Evolutionary conservation across 2,329 filamentous ascomycete genomes (phyloP).

Genomic region (Pseudogymnoascus sp.): DNA sequence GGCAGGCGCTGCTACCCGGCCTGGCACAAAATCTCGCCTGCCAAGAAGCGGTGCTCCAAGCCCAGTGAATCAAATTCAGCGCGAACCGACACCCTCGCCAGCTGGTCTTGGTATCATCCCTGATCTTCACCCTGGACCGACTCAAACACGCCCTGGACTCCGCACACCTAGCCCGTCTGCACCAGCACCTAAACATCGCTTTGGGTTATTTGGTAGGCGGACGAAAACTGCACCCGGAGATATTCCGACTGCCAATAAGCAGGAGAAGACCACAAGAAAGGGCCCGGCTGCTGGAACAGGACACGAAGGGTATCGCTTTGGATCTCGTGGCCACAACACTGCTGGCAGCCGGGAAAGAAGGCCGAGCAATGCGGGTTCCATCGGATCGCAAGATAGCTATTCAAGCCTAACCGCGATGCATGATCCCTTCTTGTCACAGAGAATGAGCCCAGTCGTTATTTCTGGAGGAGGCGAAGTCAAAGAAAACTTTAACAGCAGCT

Average conservation of each 20-base stretch:
- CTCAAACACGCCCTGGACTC: constrained; percentile 19
- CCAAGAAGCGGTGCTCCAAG: constrained; percentile 28
- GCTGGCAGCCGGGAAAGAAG: constrained; percentile 36
- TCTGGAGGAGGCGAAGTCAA: constrained; percentile 51
- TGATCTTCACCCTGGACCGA: constrained; percentile 18
- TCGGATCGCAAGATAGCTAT: constrained; percentile 43
- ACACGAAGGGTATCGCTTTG: constrained; percentile 62
- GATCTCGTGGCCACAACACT: constrained; percentile 48
- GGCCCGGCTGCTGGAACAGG: constrained; percentile 89
- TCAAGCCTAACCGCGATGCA: constrained; percentile 32
- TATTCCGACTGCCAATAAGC: constrained; percentile 41
- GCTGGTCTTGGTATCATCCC: constrained; percentile 26
- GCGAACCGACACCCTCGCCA: constrained; percentile 20
- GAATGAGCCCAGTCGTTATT: constrained; percentile 59
- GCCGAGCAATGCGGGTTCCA: constrained; percentile 31
- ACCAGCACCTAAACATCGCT: constrained; percentile 50
- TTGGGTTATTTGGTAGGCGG: constrained; percentile 69
- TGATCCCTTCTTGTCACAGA: constrained; percentile 52
- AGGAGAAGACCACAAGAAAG: constrained; percentile 54
- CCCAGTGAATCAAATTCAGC: constrained; percentile 24
- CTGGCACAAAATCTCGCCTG: constrained; percentile 26
- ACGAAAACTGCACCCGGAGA: constrained; percentile 52
- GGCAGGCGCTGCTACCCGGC: constrained; percentile 26
- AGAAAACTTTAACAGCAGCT: constrained; percentile 49
- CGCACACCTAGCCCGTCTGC: constrained; percentile 49